Conservation (phyloP, 805 yeast genomes). For the Starmerella bacillaris region DNA sequence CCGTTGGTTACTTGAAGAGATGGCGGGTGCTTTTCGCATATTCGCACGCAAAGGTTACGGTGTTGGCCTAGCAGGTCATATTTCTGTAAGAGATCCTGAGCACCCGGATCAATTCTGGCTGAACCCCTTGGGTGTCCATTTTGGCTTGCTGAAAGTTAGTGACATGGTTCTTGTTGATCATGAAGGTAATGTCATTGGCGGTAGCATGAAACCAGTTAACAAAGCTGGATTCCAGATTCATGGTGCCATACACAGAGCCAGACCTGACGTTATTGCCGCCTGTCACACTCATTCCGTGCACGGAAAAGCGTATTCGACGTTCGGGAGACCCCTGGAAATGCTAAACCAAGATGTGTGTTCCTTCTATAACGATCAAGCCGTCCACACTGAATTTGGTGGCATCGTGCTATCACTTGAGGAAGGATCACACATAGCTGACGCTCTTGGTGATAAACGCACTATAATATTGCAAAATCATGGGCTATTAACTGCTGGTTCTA, state of each 20-base stretch:
- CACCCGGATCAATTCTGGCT: constrained; percentile 74
- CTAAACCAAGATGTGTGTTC: constrained; percentile 59
- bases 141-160: constrained; percentile 37
- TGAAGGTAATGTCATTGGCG: constrained; percentile 46
- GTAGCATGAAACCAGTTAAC: constrained; percentile 37
- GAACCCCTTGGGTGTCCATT: constrained; percentile 72
- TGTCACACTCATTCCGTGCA: constrained; percentile 50
- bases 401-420: constrained; percentile 53
- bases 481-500: constrained; percentile 46
- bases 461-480: constrained; percentile 60
- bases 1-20: constrained; percentile 31
- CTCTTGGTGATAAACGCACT: constrained; percentile 35
- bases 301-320: constrained; percentile 49
- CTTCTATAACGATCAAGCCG: constrained; percentile 48
- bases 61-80: constrained; percentile 75
- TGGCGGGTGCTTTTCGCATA: constrained; percentile 72
- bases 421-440: constrained; percentile 42
- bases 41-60: constrained; percentile 63
- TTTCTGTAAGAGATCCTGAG: constrained; percentile 69
- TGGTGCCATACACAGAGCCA: constrained; percentile 44
- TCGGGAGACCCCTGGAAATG: constrained; percentile 58
- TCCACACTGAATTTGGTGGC: constrained; percentile 57
- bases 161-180: constrained; percentile 49
- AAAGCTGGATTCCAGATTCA: constrained; percentile 58
- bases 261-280: constrained; percentile 57